Evolutionary conservation across 306 rosid genomes (phyloP), one percentile per base, ranked within the genome.

Genomic region (Ochetophila trinervis): DNA sequence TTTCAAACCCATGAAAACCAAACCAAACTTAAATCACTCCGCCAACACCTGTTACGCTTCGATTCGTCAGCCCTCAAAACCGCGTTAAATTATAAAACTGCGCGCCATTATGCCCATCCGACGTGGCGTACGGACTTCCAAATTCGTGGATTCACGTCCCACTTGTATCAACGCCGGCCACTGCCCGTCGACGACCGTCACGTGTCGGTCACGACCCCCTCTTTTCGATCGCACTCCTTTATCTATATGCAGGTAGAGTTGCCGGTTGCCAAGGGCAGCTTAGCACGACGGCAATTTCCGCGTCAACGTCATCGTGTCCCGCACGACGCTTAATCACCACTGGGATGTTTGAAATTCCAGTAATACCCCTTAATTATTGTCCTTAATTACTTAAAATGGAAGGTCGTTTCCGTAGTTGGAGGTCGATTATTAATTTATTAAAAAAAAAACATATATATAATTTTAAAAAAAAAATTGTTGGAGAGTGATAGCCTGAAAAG

Each of bases 81-180:
- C 66, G 73, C 73, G 77, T 77, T 3, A 18, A 27, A 22, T 3
- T 18, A 53, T 23, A 57, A 60, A 17, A 49, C 64, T 35, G 70
- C 75, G 82, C 67, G 82, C 66, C 75, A 15, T 78, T 66, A 27
- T 53, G 54, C 42, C 62, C 23, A 19, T 64, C 77, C 66, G 53
- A 51, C 50, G 60, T 66, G 81, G 70, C 65, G 9, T 37, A 14
- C 52, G 13, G 7, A 35, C 32, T 27, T 27, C 32, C 27, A 32
- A 10, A n/a, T 76, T 57, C 34, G 64, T 44, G 76, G 51, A n/a
- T 6, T 35, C 32, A 68, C 73, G 69, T 44, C 36, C 42, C 6
- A 0, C 47, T 17, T 32, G 14, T 10, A 4, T 60, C 40, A 19
- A 11, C 15, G 48, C 76, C 50, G 24, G 23, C 58, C 27, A n/a